A percentile compares a stretch with the other conserved stretches of the same genome.
These are phyloP conservation scores for Raffaelea ambrosiae DNA, from an alignment of 2,329 filamentous ascomycete species.

Conservation along the genomic window DNA sequence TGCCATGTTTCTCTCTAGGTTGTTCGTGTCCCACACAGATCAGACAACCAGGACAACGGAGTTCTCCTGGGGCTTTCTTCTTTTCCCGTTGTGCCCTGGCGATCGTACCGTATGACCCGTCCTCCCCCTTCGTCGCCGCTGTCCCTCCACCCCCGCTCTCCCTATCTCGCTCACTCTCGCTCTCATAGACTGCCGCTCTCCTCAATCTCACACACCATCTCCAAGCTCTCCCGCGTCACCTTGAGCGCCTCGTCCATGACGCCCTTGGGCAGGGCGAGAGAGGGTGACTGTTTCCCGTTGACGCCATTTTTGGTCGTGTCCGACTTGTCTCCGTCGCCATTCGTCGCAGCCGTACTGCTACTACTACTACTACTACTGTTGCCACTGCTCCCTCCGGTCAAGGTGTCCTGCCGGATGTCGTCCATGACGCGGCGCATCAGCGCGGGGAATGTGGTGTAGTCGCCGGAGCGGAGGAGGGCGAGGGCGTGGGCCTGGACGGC, in stretches of 20 bases:
- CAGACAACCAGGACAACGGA: no score
- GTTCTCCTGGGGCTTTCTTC: no score
- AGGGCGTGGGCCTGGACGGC: conserved; percentile 51
- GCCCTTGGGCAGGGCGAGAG: conserved; percentile 46
- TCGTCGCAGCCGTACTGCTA: conserved; percentile 20
- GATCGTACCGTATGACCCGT: no score
- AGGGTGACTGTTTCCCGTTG: conserved; percentile 18
- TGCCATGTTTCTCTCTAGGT: no score
- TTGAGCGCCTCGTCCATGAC: conserved; percentile 57
- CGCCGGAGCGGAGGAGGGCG: conserved; percentile 49
- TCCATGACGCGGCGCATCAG: conserved; percentile 53
- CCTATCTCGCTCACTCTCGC: background rate
- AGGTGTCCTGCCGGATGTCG: conserved; percentile 47
- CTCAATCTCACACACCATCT: conserved; percentile 23
- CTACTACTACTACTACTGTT: conserved; percentile 23
- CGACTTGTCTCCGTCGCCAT: conserved; percentile 1
- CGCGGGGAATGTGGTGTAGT: conserved; percentile 51
- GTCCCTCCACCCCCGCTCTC: background rate
- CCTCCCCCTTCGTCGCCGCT: background rate
- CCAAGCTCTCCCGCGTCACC: conserved; percentile 49
- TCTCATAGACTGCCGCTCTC: conserved; percentile 8
- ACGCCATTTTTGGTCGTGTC: conserved; percentile 14
- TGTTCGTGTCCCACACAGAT: no score
- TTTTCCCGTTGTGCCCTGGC: no score
- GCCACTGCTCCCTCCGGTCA: conserved; percentile 20